A percentile compares a stretch with the other conserved stretches of the same genome.
These are phyloP conservation scores for Papiliotrema terrestris DNA, from an alignment of 1,284 basidiomycete species.

Conservation along the genomic window DNA sequence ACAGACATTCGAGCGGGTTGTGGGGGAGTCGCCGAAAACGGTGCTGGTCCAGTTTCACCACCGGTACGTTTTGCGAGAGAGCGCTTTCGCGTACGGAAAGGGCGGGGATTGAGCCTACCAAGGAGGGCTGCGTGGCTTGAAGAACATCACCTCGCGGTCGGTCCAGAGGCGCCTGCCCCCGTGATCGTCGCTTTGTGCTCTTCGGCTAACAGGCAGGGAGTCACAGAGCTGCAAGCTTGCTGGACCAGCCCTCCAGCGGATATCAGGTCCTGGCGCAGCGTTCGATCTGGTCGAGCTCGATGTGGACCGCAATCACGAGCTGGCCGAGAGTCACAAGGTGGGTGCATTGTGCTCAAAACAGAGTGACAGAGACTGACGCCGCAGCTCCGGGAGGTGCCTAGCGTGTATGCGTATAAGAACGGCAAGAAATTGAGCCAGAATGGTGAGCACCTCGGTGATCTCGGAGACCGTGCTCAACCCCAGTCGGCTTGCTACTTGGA, in stretches of 20 bases:
- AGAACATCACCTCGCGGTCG: no score
- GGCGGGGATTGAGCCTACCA: no score
- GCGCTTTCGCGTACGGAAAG: no score
- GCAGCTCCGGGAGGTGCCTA: constrained; percentile 45
- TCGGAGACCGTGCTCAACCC: neutral
- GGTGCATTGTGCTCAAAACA: constrained; percentile 6
- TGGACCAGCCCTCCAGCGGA: constrained; percentile 40
- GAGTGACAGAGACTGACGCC: no score
- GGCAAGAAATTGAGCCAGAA: constrained; percentile 47
- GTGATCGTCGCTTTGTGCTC: no score
- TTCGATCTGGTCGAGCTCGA: constrained; percentile 46
- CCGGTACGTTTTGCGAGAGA: no score
- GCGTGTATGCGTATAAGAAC: constrained; percentile 48
- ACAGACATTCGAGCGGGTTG: no score
- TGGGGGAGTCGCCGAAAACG: no score
- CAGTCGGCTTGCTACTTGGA: constrained; percentile 43
- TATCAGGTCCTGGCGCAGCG: constrained; percentile 34
- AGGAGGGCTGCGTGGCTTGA: no score
- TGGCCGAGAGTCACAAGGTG: constrained; percentile 47
- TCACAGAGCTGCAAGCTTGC: no score
- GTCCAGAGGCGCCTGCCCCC: no score
- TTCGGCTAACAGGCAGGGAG: constrained; percentile 11
- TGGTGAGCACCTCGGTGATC: constrained; percentile 28
- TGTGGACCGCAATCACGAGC: constrained; percentile 42
- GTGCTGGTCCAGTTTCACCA: no score